These are phyloP conservation scores for Peniophora sp. DNA, from an alignment of 1,284 basidiomycete species.

Conservation along the genomic window DNA sequence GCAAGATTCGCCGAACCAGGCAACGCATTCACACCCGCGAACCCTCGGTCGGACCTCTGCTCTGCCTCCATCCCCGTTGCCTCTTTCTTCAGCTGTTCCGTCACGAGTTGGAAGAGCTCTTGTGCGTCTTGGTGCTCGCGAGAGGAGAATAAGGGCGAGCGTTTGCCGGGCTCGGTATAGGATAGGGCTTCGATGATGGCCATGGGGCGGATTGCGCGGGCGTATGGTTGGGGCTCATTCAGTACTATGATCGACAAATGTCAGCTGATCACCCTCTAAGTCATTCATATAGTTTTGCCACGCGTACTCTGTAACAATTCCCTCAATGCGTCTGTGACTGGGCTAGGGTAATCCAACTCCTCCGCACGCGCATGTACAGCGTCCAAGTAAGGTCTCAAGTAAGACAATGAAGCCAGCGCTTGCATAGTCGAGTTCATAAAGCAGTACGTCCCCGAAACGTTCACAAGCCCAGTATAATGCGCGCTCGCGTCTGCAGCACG, in stretches of 20 bases:
- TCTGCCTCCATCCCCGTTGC: constrained; percentile 58
- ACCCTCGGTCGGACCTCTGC: constrained; percentile 55
- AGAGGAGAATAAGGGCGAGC: constrained; percentile 67
- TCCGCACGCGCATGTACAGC: constrained; percentile 68
- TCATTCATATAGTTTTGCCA: background rate
- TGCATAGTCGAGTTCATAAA: constrained; percentile 94
- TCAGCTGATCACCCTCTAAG: background rate
- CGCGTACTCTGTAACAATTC: constrained; percentile 55
- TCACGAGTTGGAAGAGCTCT: constrained; percentile 87
- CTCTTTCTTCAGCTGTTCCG: constrained; percentile 83
- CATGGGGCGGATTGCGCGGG: constrained; percentile 59
- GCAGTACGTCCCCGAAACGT: constrained; percentile 90
- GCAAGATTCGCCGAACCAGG: constrained; percentile 18
- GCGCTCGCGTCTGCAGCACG: constrained; percentile 20
- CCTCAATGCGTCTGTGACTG: constrained; percentile 73
- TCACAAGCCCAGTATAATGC: constrained; percentile 82
- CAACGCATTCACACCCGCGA: constrained; percentile 40
- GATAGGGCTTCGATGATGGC: constrained; percentile 67
- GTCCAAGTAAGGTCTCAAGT: constrained; percentile 70
- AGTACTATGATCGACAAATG: constrained; percentile 38
- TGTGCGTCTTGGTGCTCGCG: constrained; percentile 94
- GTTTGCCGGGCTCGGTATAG: constrained; percentile 43
- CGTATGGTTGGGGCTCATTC: constrained; percentile 58
- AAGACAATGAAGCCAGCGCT: constrained; percentile 79
- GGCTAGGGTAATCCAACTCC: constrained; percentile 69